A percentile compares a stretch with the other conserved stretches of the same genome.
Conservation (phyloP, 176 grass and related monocot species). For the Aegilops sharonensis region DNA sequence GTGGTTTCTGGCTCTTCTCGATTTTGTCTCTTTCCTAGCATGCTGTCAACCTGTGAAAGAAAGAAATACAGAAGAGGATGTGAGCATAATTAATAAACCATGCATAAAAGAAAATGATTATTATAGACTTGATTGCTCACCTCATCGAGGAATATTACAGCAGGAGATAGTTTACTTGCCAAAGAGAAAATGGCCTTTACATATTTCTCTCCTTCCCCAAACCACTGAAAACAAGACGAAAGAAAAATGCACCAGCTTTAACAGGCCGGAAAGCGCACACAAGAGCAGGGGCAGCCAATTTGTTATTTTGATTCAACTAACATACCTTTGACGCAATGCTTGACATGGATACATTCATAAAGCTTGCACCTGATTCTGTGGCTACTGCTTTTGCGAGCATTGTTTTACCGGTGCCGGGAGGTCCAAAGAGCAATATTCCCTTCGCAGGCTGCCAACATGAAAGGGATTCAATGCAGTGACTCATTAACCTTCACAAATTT, state of each 20-base stretch:
- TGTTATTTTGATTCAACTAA: background rate
- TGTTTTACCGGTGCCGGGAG: conserved; percentile 89
- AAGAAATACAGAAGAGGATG: background rate
- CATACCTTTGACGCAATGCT: conserved; percentile 77
- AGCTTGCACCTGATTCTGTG: conserved; percentile 84
- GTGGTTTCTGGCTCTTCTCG: conserved; percentile 42
- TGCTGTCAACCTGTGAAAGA: conserved; percentile 70
- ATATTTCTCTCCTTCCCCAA: conserved; percentile 78
- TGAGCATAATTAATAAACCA: background rate
- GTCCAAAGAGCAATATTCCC: conserved; percentile 93
- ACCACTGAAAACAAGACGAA: conserved; percentile 43
- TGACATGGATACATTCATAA: conserved; percentile 87
- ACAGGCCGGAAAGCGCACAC: background rate
- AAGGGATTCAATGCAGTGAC: background rate
- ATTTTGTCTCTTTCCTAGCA: conserved; percentile 64
- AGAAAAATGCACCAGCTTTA: background rate
- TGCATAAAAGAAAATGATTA: background rate
- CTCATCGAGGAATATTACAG: conserved; percentile 89
- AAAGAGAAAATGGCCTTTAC: conserved; percentile 84
- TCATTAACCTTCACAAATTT: background rate
- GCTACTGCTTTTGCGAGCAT: conserved; percentile 94
- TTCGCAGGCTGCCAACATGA: conserved; percentile 63
- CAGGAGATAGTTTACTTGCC: conserved; percentile 78
- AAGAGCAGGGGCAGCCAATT: background rate
- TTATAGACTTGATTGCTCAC: conserved; percentile 26